Evolutionary conservation across 768 basidiomycete genomes (phyloP).

Genomic region (Mrakia gelida): DNA sequence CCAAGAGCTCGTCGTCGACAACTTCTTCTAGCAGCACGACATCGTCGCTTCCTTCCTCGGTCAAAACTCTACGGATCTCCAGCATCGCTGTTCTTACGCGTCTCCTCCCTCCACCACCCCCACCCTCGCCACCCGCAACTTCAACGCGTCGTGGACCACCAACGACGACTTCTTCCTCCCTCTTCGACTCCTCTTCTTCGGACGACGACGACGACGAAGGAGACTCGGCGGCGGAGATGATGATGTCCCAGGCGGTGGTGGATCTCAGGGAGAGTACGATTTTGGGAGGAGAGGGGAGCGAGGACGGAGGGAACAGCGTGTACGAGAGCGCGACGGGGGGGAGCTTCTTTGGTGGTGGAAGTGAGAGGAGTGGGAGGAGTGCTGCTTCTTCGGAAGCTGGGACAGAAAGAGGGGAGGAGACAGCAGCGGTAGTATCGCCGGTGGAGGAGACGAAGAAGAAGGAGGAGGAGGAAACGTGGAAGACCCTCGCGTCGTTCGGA

Average conservation of each 20-base stretch:
- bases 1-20: neutral
- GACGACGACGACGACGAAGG: constrained; percentile 38
- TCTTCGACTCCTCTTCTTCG: constrained; percentile 28
- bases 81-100: constrained; percentile 15
- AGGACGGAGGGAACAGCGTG: constrained; percentile 4
- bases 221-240: constrained; percentile 36
- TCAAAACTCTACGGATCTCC: constrained; percentile 50
- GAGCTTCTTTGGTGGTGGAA: constrained; percentile 17
- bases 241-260: constrained; percentile 46
- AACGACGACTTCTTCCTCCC: neutral
- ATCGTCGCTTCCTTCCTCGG: neutral
- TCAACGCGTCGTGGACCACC: constrained; percentile 30
- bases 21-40: neutral
- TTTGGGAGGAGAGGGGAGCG: neutral
- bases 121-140: neutral
- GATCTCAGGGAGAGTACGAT: constrained; percentile 40
- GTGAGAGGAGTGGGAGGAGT: too few species aligned
- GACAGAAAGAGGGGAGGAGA: neutral
- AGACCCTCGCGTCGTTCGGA: constrained; percentile 51
- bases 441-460: neutral
- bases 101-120: constrained; percentile 17
- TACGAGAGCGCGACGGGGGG: constrained; percentile 31
- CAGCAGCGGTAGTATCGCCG: too few species aligned
- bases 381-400: neutral
- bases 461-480: constrained; percentile 18